Evolutionary conservation across 106 monocot species (phyloP).

Genomic region (Phalaenopsis equestris): DNA sequence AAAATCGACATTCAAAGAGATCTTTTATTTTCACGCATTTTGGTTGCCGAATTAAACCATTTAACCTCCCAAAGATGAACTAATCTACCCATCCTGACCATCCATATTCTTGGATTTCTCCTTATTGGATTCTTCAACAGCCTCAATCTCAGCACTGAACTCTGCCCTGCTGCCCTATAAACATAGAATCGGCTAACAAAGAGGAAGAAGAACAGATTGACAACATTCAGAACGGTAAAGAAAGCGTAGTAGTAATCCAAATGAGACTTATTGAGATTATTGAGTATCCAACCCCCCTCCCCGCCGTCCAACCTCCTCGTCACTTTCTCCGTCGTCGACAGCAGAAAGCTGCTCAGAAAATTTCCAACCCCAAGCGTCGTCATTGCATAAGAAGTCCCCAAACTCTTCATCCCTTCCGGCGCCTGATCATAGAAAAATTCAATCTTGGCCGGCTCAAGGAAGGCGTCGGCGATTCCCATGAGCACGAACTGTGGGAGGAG

Average conservation of each 20-base stretch:
- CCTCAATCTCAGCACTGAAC: background rate
- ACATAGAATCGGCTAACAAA: constrained; percentile 1
- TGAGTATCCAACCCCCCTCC: constrained; percentile 35
- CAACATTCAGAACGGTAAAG: constrained; percentile 12
- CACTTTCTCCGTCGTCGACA: constrained; percentile 17
- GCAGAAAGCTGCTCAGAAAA: constrained; percentile 46
- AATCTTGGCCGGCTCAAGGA: constrained; percentile 33
- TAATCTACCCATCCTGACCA: no score
- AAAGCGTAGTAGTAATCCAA: constrained; percentile 15
- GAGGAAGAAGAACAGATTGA: constrained; percentile 6
- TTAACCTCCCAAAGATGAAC: no score
- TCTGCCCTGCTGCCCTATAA: background rate
- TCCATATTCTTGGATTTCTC: no score
- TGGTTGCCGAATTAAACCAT: no score
- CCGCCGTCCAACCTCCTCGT: constrained; percentile 18
- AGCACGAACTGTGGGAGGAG: constrained; percentile 51
- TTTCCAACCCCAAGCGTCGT: constrained; percentile 36
- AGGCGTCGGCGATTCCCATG: constrained; percentile 51
- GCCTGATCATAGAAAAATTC: constrained; percentile 66
- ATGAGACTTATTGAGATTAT: constrained; percentile 10
- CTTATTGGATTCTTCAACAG: no score
- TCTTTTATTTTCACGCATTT: no score
- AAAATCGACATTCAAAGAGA: no score
- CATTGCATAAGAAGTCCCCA: constrained; percentile 39
- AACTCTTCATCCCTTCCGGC: constrained; percentile 52